Conservation (phyloP, 768 basidiomycete species). For the Termitomyces sp. region DNA sequence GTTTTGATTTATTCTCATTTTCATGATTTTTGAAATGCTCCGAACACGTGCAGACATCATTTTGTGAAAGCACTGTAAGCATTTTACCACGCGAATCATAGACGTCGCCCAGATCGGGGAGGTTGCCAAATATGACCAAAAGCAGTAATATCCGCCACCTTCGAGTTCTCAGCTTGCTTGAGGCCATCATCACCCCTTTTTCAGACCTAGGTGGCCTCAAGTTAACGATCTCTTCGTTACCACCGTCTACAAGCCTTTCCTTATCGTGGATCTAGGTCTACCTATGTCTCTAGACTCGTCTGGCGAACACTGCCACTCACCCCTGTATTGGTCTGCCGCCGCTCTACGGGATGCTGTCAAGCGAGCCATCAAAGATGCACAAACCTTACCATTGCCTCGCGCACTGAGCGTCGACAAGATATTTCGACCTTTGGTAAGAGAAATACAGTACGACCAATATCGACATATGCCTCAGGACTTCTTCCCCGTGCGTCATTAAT, state of each 20-base stretch:
- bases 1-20: no score
- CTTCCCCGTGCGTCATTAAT: neutral
- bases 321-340: neutral
- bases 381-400: neutral
- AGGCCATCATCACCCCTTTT: neutral
- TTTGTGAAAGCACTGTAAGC: no score
- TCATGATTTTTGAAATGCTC: no score
- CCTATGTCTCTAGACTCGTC: neutral
- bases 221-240: neutral
- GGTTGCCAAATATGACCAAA: neutral
- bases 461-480: neutral
- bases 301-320: neutral
- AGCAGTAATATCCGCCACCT: neutral
- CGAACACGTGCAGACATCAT: no score
- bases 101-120: neutral
- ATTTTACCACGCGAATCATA: neutral
- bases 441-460: neutral
- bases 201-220: no score
- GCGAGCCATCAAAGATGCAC: neutral
- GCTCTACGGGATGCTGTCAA: neutral
- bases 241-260: no score
- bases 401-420: conserved; percentile 1
- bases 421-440: conserved; percentile 3
- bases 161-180: neutral
- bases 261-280: no score